A percentile compares a stretch with the other conserved stretches of the same genome.
phyloP scores from a whole-genome alignment of 768 basidiomycete genomes.

The Mycena amicta region DNA sequence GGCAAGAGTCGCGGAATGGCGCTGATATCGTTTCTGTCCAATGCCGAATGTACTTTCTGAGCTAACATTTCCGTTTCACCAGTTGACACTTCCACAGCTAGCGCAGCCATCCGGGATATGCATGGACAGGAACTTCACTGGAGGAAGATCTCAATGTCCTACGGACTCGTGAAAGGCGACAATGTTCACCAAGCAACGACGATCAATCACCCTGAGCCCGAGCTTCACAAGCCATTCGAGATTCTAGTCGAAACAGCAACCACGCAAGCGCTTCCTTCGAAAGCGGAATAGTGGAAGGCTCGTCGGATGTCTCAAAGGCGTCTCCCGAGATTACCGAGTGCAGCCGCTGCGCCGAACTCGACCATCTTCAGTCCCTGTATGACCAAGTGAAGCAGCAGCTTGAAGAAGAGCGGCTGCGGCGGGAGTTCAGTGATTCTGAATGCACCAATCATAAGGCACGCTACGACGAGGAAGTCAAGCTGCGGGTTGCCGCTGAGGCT shows the following conservation, averaged over 20 bases:
- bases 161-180: not conserved
- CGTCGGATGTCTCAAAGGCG: no score
- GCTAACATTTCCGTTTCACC: not conserved
- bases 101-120: constrained; percentile 3
- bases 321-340: no score
- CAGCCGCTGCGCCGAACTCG: not conserved
- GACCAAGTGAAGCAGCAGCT: not conserved
- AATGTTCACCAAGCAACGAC: no score
- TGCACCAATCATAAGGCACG: not conserved
- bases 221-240: no score
- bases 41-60: constrained; percentile 9
- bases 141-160: not conserved
- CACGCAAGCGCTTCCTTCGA: not conserved
- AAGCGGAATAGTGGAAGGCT: no score
- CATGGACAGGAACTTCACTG: not conserved
- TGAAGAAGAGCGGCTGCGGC: not conserved
- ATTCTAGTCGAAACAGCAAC: not conserved
- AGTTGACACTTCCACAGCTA: not conserved
- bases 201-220: no score
- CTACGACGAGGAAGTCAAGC: not conserved
- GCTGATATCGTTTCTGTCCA: constrained; percentile 9
- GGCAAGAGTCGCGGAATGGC: constrained; percentile 14
- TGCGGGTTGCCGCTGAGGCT: not conserved
- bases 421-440: not conserved
- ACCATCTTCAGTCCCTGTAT: not conserved